Evolutionary conservation across 371 early-diverging fungal genomes (phyloP), one percentile per base, ranked within the genome.

Genomic region (Capillidium heterosporum): DNA sequence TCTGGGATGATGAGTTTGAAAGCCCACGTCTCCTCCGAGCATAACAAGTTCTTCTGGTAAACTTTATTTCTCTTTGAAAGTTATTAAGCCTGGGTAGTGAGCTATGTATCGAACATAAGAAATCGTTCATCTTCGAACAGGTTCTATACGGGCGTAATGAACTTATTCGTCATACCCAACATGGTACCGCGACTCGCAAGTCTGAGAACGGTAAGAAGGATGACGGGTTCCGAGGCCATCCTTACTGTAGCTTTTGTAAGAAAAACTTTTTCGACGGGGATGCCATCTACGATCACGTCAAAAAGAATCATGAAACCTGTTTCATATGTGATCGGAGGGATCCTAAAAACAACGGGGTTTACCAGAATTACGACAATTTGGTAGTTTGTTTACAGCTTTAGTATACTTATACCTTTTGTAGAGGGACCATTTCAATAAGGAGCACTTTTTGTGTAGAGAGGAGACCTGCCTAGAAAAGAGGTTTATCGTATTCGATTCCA

Each of bases 261-360:
- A 74, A 59, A 24, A 68, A 71, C 44, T 96, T 87, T 59, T 95
- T 87, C 64, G 87, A 82, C 28, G 74, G 80, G 43, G 96, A 96
- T 63, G 91, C 88, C 65, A 68, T 96, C 24, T 93, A 75, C 66
- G 84, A 84, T 35, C 96, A 96, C 66, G 95, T 95, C 63, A 76
- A 86, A n/a, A 80, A 89, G 54, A 78, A 77, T 55, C 95, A 96
- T 68, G 95, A 96, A 64, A 84, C 90, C 64, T 96, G 96, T 59
- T 84, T 86, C 61, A 65, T 95, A 24, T 96, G 96, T 61, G 73
- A 78, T 10, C 67, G 82, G 51, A 62, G 60, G 42, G 85, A 86
- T 2, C 54, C 59, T 3, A 71, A 80, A 21, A 75, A 82, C n/a
- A 80, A 92, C 63, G 80, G 81, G 50, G 94, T 94, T 65, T 95